phyloP scores from a whole-genome alignment of 768 basidiomycete genomes.

The Psilocybe azurescens region DNA sequence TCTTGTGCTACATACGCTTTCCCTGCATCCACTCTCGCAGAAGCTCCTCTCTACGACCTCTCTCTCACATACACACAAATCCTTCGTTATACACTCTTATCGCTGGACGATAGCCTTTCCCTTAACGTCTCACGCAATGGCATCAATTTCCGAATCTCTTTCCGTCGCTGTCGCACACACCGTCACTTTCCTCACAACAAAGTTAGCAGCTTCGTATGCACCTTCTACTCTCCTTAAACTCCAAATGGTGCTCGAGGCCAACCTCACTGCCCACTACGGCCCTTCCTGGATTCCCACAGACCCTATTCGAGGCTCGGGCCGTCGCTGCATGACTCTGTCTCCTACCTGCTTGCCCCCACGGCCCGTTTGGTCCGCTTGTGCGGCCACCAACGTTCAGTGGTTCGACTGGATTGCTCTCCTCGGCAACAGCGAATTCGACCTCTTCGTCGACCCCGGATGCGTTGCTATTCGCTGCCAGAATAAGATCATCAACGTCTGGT shows the following conservation, averaged over 20 bases:
- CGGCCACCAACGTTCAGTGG: conserved; percentile 76
- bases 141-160: conserved; percentile 54
- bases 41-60: conserved; percentile 29
- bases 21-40: conserved; percentile 21
- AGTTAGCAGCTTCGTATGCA: conserved; percentile 62
- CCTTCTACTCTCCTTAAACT: conserved; percentile 69
- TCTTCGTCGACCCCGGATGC: conserved; percentile 82
- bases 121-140: conserved; percentile 37
- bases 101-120: conserved; percentile 66
- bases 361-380: conserved; percentile 72
- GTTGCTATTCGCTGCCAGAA: conserved; percentile 66
- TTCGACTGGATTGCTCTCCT: conserved; percentile 78
- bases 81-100: conserved; percentile 39
- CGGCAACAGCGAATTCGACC: conserved; percentile 74
- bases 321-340: conserved; percentile 77
- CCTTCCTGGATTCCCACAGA: conserved; percentile 69
- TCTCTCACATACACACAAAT: conserved; percentile 30
- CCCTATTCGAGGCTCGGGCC: conserved; percentile 71
- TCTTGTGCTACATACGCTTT: conserved; percentile 18
- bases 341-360: conserved; percentile 73
- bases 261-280: conserved; percentile 72
- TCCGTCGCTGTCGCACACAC: conserved; percentile 75
- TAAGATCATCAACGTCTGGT: conserved; percentile 70
- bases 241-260: conserved; percentile 73
- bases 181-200: conserved; percentile 73